phyloP scores from a whole-genome alignment of 192 early-diverging fungal species.

The Coemansia sp. region DNA sequence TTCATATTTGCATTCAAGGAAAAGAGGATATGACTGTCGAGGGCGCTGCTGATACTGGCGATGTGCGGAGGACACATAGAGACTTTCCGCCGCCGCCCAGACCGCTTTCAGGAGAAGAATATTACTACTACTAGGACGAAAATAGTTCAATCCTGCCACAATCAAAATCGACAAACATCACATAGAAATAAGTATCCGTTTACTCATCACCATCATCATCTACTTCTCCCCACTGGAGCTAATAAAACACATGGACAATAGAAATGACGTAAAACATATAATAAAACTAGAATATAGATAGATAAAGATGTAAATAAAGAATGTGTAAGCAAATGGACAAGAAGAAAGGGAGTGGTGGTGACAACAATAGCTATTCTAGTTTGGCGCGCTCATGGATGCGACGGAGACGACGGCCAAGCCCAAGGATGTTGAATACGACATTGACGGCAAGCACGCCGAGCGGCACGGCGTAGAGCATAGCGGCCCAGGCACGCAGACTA shows the following conservation, averaged over 20 bases:
- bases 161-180: not conserved
- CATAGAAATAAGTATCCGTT: not conserved
- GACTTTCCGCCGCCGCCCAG: slow-evolving; percentile 29
- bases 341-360: not conserved
- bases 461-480: slow-evolving; percentile 64
- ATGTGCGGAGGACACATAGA: not conserved
- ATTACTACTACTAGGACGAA: not conserved
- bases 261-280: not conserved
- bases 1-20: too few species aligned
- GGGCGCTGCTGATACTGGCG: not conserved
- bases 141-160: not conserved
- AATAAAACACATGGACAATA: not conserved
- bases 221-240: not conserved
- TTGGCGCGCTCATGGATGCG: slow-evolving; percentile 8
- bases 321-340: not conserved
- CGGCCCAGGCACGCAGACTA: slow-evolving; percentile 63
- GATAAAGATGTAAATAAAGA: not conserved
- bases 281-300: not conserved
- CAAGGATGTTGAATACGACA: slow-evolving; percentile 29
- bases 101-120: slow-evolving; percentile 4
- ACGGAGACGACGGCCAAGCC: slow-evolving; percentile 17
- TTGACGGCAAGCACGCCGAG: slow-evolving; percentile 56
- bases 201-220: not conserved
- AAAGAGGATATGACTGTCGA: not conserved
- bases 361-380: not conserved